Base-by-base conservation (phyloP, 2,329 filamentous ascomycete species). In the Immersiporthe knoxdaviesiana region DNA sequence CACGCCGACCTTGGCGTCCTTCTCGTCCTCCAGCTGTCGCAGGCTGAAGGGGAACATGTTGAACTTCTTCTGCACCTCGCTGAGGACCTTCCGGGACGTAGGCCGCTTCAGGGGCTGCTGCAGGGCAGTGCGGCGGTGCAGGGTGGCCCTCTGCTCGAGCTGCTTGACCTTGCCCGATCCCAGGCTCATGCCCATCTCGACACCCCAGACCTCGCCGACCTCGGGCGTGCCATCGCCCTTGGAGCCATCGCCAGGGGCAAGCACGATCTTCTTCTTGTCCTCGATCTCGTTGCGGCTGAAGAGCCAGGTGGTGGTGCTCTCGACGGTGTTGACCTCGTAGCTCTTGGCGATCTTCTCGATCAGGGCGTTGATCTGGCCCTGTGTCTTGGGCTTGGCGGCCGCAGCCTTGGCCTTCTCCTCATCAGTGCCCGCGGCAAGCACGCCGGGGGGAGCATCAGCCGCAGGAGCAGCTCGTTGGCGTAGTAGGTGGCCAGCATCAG, bases 281-380 rank as follows among this genome's bases (percentile, higher is more conserved):
- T 99, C 96, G 73, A 99, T 98, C 82, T 99, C 96, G 82, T 98
- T 97, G 80, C 92, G 92, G 78, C 93, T 94, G 79, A 99, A 98
- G 71, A 93, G 83, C 94, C 96, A 99, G 78, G 93, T 97, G 58
- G 96, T 99, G 72, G 96, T 99, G 87, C 94, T 97, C 88, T 99
- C 96, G 68, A 99, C 93, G 35, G 98, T 84, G 80, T 91, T 97
- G 86, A 92, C 94, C 72, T 93, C 94, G 82, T 97, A 99, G 75
- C 88, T 87, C 84, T 97, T 94, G 78, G 90, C 92, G 60, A 98
- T 88, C 87, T 96, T 97, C 83, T 97, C 94, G 64, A 99, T 84
- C 72, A 98, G 84, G 75, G 87, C 86, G 73, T 92, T 96, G 77
- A 99, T 98, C 83, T 94, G 91, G 77, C 88, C 84, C 83, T 98